Conservation (phyloP, 495 filamentous ascomycete genomes). For the Trichocladium antarcticum region DNA sequence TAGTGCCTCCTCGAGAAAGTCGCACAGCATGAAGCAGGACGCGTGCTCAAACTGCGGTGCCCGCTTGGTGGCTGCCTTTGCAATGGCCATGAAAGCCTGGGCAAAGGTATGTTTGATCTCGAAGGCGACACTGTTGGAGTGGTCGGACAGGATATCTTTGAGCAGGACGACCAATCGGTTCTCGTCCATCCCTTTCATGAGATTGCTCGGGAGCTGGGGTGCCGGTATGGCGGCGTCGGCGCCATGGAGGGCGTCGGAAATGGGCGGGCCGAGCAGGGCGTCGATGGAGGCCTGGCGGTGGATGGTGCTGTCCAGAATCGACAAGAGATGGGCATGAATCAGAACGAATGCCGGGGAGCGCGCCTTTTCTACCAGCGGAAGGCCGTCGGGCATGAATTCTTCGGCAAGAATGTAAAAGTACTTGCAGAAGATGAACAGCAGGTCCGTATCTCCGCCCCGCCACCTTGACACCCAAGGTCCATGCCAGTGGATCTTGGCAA, state of each 20-base stretch:
- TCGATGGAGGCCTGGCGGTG: conserved; percentile 53
- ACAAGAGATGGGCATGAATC: conserved; percentile 76
- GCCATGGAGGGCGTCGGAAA: conserved; percentile 68
- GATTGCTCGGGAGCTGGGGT: conserved; percentile 44
- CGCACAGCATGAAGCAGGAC: conserved; percentile 84
- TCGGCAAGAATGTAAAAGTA: conserved; percentile 74
- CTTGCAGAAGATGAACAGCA: conserved; percentile 91
- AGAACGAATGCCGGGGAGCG: conserved; percentile 72
- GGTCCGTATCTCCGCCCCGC: conserved; percentile 81
- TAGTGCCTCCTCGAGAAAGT: conserved; percentile 74
- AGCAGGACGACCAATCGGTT: conserved; percentile 81
- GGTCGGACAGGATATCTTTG: conserved; percentile 70
- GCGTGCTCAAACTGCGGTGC: conserved; percentile 78
- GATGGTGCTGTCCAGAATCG: conserved; percentile 72
- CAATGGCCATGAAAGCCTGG: conserved; percentile 59
- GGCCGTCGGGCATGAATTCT: conserved; percentile 61
- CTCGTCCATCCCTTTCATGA: conserved; percentile 75
- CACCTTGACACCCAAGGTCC: conserved; percentile 79
- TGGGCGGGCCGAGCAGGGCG: conserved; percentile 46
- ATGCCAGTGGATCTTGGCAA: conserved; percentile 67
- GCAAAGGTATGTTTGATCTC: conserved; percentile 60
- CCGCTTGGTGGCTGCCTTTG: conserved; percentile 61
- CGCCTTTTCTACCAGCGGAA: conserved; percentile 49
- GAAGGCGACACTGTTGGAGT: conserved; percentile 39
- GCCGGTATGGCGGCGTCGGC: conserved; percentile 60